These are phyloP conservation scores for Entelexis sorbosivorans DNA, from an alignment of 1,139 yeast species.

Conservation along the genomic window DNA sequence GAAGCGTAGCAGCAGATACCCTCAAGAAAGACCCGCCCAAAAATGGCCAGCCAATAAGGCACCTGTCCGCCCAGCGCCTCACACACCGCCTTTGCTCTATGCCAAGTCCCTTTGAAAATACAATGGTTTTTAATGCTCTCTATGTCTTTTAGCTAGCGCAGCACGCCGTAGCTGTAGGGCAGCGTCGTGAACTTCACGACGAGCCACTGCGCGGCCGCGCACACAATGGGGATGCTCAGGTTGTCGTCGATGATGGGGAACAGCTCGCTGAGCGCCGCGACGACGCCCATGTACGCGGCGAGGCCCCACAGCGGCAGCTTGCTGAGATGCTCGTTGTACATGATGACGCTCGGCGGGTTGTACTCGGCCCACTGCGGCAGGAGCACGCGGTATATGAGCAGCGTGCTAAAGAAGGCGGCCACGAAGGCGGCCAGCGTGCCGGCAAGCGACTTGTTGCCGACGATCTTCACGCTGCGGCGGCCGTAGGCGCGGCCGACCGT, in stretches of 20 bases:
- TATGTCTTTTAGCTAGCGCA: not conserved
- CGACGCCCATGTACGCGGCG: conserved; percentile 19
- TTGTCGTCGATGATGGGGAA: conserved; percentile 62
- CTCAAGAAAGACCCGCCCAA: too few species aligned
- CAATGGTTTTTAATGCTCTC: too few species aligned
- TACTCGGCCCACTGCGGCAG: conserved; percentile 47
- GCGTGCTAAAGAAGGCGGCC: conserved; percentile 58
- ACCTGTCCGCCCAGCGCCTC: too few species aligned
- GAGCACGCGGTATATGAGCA: conserved; percentile 58
- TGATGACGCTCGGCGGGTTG: conserved; percentile 44
- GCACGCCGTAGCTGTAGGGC: conserved; percentile 21
- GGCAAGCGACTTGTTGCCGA: conserved; percentile 68
- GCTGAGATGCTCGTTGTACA: conserved; percentile 57
- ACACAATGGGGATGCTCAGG: conserved; percentile 80
- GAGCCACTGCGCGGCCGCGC: conserved; percentile 51
- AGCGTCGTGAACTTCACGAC: conserved; percentile 30
- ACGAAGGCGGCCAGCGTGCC: conserved; percentile 78
- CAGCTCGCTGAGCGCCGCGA: conserved; percentile 23
- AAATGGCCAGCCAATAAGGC: too few species aligned
- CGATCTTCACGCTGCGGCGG: conserved; percentile 65
- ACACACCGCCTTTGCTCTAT: too few species aligned
- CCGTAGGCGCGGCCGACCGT: conserved; percentile 83
- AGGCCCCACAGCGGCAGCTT: conserved; percentile 38
- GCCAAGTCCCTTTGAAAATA: too few species aligned
- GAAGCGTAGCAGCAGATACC: too few species aligned